Percentiles rank a stretch among this genome's conserved stretches.
phyloP scores from a whole-genome alignment of 768 basidiomycete genomes.

The Multifurca ochricompacta region DNA sequence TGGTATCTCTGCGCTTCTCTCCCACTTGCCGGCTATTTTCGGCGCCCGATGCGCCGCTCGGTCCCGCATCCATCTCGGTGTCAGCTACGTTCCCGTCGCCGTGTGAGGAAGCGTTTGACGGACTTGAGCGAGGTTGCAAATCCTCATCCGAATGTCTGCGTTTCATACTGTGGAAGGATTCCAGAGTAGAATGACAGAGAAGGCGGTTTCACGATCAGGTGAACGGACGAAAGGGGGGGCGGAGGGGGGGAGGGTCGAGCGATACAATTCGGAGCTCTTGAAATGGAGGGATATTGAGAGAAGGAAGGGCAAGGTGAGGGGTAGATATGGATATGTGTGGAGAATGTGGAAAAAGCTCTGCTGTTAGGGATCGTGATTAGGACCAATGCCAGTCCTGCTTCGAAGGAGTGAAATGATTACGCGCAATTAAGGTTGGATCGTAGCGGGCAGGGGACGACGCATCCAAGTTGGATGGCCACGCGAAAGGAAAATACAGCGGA shows the following conservation, averaged over 20 bases:
- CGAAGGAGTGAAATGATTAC: constrained; percentile 18
- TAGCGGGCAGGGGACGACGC: constrained; percentile 4
- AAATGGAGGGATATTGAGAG: neutral
- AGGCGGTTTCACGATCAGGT: neutral
- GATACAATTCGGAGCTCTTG: neutral
- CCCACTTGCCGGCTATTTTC: constrained; percentile 22
- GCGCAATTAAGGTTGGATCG: constrained; percentile 16
- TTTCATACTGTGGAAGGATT: constrained; percentile 7
- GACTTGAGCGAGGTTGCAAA: constrained; percentile 10
- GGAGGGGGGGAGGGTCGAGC: no score
- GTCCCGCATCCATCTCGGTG: constrained; percentile 45
- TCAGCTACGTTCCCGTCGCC: constrained; percentile 41
- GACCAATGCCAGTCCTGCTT: constrained; percentile 4
- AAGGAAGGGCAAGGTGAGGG: neutral
- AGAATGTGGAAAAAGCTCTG: neutral
- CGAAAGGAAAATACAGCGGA: neutral
- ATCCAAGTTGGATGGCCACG: constrained; percentile 12
- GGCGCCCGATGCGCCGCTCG: constrained; percentile 34
- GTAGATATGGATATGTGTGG: constrained; percentile 11
- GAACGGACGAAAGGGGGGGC: neutral
- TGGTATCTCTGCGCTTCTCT: constrained; percentile 22
- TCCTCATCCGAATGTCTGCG: constrained; percentile 15
- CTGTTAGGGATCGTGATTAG: constrained; percentile 14
- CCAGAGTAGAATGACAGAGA: no score
- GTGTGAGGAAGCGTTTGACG: constrained; percentile 24